A percentile compares a stretch with the other conserved stretches of the same genome.
Conservation (phyloP, 2,329 filamentous ascomycete genomes). For the Xylaria sp. region DNA sequence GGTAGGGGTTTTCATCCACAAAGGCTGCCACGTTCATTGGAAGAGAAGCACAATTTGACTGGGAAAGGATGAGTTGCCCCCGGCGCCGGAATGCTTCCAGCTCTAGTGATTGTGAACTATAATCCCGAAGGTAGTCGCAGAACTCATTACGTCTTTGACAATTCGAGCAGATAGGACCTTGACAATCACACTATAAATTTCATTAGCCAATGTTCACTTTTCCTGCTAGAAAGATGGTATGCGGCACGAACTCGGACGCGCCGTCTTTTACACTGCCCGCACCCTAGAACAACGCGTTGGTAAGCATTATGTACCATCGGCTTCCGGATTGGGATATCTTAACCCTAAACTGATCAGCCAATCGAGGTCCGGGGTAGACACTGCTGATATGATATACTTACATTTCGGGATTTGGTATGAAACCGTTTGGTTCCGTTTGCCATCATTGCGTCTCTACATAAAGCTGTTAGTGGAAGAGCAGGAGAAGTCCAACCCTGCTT, state of each 20-base stretch:
- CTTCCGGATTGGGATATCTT: constrained; percentile 5
- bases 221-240: not conserved
- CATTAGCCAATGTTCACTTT: constrained; percentile 5
- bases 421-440: constrained; percentile 33
- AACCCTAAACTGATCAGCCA: constrained; percentile 32
- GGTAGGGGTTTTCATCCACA: not conserved
- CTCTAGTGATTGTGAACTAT: not conserved
- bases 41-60: not conserved
- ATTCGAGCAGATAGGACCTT: constrained; percentile 39
- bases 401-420: constrained; percentile 40
- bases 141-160: constrained; percentile 39
- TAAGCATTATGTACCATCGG: constrained; percentile 7
- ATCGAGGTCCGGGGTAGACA: constrained; percentile 18
- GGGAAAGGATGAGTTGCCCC: not conserved
- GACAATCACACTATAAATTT: constrained; percentile 36
- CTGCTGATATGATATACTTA: constrained; percentile 8
- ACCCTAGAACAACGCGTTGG: constrained; percentile 13
- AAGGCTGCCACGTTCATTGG: not conserved
- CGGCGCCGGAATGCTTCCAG: not conserved
- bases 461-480: not conserved
- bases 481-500: not conserved
- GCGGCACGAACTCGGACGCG: constrained; percentile 31
- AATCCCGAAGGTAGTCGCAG: constrained; percentile 36
- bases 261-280: constrained; percentile 36
- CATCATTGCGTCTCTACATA: constrained; percentile 13